A percentile compares a stretch with the other conserved stretches of the same genome.
Evolutionary conservation across 139 green algal genomes (phyloP).

Genomic region (Picochlorum sp.): DNA sequence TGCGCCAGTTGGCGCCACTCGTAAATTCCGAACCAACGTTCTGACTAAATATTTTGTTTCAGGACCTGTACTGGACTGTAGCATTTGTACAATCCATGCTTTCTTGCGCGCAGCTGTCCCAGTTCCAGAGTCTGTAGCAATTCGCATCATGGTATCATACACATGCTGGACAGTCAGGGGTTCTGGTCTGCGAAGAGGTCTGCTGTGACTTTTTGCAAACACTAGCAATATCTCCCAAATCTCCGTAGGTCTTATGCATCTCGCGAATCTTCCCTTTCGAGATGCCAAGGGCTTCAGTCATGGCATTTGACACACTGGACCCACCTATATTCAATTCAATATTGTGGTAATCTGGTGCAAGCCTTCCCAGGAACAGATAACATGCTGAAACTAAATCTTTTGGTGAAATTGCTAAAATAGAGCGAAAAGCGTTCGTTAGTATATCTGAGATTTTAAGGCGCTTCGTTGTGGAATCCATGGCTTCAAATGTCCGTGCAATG

Average conservation of each 20-base stretch:
- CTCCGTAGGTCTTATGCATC: slow-evolving; percentile 64
- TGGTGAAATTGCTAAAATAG: slow-evolving; percentile 32
- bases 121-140: slow-evolving; percentile 42
- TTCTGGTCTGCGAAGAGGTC: slow-evolving; percentile 39
- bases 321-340: slow-evolving; percentile 44
- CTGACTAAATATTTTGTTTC: slow-evolving; percentile 70
- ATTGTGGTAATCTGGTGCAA: slow-evolving; percentile 62
- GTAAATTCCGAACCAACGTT: slow-evolving; percentile 68
- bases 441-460: slow-evolving; percentile 49
- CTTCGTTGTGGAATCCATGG: slow-evolving; percentile 61
- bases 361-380: slow-evolving; percentile 64
- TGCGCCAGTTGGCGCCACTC: slow-evolving; percentile 76
- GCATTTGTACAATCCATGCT: slow-evolving; percentile 42
- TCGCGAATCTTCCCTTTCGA: slow-evolving; percentile 38
- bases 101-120: slow-evolving; percentile 37
- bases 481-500: slow-evolving; percentile 53
- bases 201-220: slow-evolving; percentile 54
- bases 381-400: slow-evolving; percentile 50
- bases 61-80: slow-evolving; percentile 47
- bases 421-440: slow-evolving; percentile 39
- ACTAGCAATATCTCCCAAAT: slow-evolving; percentile 77
- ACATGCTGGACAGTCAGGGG: slow-evolving; percentile 62
- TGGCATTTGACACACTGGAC: slow-evolving; percentile 41
- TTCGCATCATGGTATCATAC: slow-evolving; percentile 35
- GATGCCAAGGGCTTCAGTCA: slow-evolving; percentile 54